Conservation (phyloP, 306 rosid genomes). For the Prunus mira region DNA sequence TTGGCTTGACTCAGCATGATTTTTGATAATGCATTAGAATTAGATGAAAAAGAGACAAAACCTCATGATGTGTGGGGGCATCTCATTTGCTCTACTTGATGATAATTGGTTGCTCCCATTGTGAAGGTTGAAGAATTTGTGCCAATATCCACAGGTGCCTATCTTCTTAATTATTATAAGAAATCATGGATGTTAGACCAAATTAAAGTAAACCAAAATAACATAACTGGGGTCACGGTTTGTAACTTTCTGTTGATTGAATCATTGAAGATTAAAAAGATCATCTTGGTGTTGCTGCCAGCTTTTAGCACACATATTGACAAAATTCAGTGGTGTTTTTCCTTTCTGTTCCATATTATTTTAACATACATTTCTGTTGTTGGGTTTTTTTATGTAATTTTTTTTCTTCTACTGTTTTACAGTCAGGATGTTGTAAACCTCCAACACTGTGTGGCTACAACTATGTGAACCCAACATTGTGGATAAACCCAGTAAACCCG, state of each 20-base stretch:
- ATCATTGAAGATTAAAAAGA: slow-evolving; percentile 19
- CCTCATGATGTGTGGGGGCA: slow-evolving; percentile 27
- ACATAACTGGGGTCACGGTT: slow-evolving; percentile 13
- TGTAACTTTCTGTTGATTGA: slow-evolving; percentile 18
- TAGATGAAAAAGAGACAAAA: not conserved
- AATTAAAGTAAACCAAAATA: slow-evolving; percentile 21
- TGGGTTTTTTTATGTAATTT: not conserved
- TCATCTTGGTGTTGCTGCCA: slow-evolving; percentile 25
- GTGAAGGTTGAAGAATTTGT: slow-evolving; percentile 12
- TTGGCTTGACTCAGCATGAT: slow-evolving; percentile 12
- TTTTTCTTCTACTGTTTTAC: not conserved
- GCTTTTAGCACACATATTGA: slow-evolving; percentile 9
- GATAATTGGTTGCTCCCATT: too few relatives aligned
- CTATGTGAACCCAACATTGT: slow-evolving; percentile 66
- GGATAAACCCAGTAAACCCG: slow-evolving; percentile 71
- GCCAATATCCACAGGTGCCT: slow-evolving; percentile 13
- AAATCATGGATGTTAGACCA: slow-evolving; percentile 25
- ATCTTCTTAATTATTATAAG: slow-evolving; percentile 7
- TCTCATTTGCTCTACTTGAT: not conserved
- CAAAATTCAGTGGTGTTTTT: slow-evolving; percentile 22
- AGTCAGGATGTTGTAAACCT: slow-evolving; percentile 97
- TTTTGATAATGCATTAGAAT: slow-evolving; percentile 13
- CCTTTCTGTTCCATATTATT: not conserved
- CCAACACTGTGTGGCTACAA: slow-evolving; percentile 71
- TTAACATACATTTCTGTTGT: not conserved